Evolutionary conservation across 2,329 filamentous ascomycete species (phyloP).

Genomic region (Hymenoscyphus albidus): DNA sequence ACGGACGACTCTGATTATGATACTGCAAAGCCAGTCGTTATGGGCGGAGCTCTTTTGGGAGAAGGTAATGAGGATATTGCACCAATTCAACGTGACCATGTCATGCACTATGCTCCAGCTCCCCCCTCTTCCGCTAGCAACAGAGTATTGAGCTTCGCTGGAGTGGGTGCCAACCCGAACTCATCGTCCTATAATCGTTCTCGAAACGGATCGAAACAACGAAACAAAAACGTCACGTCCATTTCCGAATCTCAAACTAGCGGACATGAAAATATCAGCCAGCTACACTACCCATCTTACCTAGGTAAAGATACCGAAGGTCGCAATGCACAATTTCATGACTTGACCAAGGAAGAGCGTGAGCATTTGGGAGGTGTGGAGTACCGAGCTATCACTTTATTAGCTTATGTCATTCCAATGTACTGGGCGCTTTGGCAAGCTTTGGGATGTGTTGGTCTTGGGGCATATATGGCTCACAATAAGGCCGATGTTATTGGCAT

Average conservation of each 20-base stretch:
- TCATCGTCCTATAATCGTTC: slow-evolving; percentile 13
- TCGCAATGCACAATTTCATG: slow-evolving; percentile 53
- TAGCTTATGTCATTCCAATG: slow-evolving; percentile 55
- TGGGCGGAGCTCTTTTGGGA: background rate
- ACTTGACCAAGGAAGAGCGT: slow-evolving; percentile 49
- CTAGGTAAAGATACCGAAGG: slow-evolving; percentile 36
- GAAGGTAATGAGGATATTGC: background rate
- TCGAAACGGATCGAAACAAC: background rate
- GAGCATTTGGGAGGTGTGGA: slow-evolving; percentile 59
- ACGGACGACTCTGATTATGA: background rate
- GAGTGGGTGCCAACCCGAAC: slow-evolving; percentile 17
- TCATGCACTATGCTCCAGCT: background rate
- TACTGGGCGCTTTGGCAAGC: slow-evolving; percentile 60
- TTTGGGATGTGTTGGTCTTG: slow-evolving; percentile 54
- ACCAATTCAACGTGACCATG: background rate
- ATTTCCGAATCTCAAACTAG: background rate
- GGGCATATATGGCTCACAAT: slow-evolving; percentile 56
- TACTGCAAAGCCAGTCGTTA: background rate
- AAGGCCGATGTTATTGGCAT: slow-evolving; percentile 44
- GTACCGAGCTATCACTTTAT: slow-evolving; percentile 57
- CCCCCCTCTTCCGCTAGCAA: background rate
- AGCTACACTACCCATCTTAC: slow-evolving; percentile 25
- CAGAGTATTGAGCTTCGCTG: slow-evolving; percentile 22
- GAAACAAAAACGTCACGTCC: background rate
- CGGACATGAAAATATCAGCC: background rate